Evolutionary conservation across 768 basidiomycete genomes (phyloP), one percentile per base, ranked within the genome.

Genomic region (Lenzites betulinus): DNA sequence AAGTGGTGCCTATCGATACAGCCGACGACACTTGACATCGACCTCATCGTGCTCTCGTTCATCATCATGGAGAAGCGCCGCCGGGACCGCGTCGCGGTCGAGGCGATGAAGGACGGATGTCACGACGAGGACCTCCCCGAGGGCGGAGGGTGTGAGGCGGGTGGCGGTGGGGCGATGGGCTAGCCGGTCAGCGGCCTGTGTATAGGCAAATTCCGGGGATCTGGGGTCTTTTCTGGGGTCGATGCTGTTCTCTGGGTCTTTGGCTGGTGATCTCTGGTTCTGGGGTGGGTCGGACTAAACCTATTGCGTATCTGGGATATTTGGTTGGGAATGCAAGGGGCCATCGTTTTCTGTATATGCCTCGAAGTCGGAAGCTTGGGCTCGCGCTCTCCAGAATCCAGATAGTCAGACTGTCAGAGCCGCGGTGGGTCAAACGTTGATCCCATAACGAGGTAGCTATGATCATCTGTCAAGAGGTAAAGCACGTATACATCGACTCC

Each of bases 1-100:
- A 83, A 79, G 62, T 74, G 78, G 42, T 72, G 76, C 23, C 75
- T 85, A 25, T 71, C 73, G 43, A 77, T 83, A 47, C 75, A 82
- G 53, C 80, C 82, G n/a, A 66, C 66, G 55, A 73, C 74, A 28
- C 68, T 83, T 22, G 79, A 84, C 66, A 73, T 82, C 56, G 83
- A 85, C 69, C 73, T 85, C 49, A 71, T 85, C 41, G 70, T 85
- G 13, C 70, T 84, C 25, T 81, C 84, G 18, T 84, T 84, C 62
- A 63, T 84, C 55, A 77, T 86, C 56, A 77, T 83, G 75, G 83
- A 83, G 73, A 82, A 79, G 72, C 81, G 81, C 66, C 73, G 81
- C 42, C 75, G 81, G 20, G 80, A 81, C 43, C 69, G 70, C 25
- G 59, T 70, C 8, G 56, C 54, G 12, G 67, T 62, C 20, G 62